phyloP scores from a whole-genome alignment of 192 early-diverging fungal species.

The Backusella psychrophila region DNA sequence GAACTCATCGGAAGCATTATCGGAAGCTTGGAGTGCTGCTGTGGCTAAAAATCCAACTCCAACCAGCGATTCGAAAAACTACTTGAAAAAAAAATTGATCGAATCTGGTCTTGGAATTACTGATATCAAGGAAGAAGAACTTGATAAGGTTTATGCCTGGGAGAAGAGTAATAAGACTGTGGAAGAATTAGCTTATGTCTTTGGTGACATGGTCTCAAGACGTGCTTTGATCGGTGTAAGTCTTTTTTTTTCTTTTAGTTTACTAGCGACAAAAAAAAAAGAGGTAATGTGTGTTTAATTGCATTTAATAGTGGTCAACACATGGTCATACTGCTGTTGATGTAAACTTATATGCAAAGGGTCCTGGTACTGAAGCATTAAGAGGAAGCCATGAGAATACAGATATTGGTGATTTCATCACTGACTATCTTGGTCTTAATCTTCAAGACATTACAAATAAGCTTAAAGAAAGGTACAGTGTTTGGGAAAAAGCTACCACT shows the following conservation, averaged over 20 bases:
- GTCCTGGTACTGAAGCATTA: conserved; percentile 38
- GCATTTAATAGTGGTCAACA: conserved; percentile 62
- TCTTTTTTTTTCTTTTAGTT: conserved; percentile 23
- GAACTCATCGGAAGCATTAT: conserved; percentile 57
- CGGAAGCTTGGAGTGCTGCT: conserved; percentile 2
- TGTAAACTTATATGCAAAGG: conserved; percentile 77
- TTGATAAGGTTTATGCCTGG: conserved; percentile 44
- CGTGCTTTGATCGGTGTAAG: conserved; percentile 60
- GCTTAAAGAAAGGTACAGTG: conserved; percentile 22
- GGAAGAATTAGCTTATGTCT: conserved; percentile 39
- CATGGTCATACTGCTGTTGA: conserved; percentile 94
- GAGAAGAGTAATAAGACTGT: conserved; percentile 18
- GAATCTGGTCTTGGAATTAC: conserved; percentile 68
- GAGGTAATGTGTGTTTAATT: too few species aligned
- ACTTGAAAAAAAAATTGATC: conserved; percentile 58
- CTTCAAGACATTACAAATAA: conserved; percentile 43
- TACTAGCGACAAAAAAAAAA: neutral
- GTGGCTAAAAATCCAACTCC: neutral
- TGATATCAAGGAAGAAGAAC: conserved; percentile 68
- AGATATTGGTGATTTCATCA: conserved; percentile 59
- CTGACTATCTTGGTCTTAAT: conserved; percentile 50
- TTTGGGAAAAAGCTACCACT: neutral
- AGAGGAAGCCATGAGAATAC: conserved; percentile 69
- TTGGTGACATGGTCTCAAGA: conserved; percentile 48
- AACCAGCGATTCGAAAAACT: conserved; percentile 39